Percentiles rank a stretch among this genome's conserved stretches.
These are phyloP conservation scores for Saccharum officinarum DNA, from an alignment of 176 grass and related monocot species.

Conservation along the genomic window DNA sequence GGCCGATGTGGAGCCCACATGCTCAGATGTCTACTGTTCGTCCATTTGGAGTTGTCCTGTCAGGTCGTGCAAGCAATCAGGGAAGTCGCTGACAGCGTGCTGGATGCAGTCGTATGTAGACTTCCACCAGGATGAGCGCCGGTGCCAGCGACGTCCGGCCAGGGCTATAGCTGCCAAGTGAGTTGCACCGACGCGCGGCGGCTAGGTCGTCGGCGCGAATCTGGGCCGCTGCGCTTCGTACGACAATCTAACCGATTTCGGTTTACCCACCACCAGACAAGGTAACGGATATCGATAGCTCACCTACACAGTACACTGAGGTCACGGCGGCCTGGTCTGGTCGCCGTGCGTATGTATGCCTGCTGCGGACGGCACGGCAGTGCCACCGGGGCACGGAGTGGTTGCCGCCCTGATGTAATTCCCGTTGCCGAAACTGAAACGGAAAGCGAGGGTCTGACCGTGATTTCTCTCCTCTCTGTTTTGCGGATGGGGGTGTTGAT, in stretches of 20 bases:
- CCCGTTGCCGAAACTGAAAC: neutral
- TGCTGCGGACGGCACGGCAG: neutral
- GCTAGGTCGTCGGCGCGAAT: neutral
- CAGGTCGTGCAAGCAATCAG: neutral
- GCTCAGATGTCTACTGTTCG: neutral
- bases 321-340: neutral
- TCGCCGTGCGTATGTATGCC: neutral
- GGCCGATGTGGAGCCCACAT: neutral
- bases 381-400: neutral
- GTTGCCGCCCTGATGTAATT: neutral
- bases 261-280: constrained; percentile 38
- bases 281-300: constrained; percentile 25
- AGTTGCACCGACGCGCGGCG: neutral
- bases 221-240: neutral
- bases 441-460: neutral
- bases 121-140: neutral
- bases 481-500: neutral
- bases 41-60: neutral
- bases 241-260: constrained; percentile 1
- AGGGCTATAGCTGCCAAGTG: no score
- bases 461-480: neutral
- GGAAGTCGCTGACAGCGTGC: no score
- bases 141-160: neutral
- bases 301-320: neutral
- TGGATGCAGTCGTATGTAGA: no score